Conservation (phyloP, 176 grass and related monocot species). For the Bolboschoenus planiculmis region DNA sequence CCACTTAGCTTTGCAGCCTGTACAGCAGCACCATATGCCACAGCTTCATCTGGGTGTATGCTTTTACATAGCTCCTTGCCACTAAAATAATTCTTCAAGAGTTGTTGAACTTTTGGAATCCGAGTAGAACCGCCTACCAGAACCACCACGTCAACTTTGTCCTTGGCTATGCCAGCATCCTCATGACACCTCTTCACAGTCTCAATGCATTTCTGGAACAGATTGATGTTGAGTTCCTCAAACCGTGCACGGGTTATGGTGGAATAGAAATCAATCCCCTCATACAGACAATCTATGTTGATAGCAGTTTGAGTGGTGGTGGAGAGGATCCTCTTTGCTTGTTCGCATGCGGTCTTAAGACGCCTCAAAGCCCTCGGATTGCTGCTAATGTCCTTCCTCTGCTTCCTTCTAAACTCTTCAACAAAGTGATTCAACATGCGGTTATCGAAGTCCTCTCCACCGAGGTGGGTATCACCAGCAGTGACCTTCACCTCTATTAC, state of each 20-base stretch:
- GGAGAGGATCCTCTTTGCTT: not conserved
- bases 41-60: not conserved
- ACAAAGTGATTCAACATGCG: not conserved
- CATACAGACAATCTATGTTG: not conserved
- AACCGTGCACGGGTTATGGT: not conserved
- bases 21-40: not conserved
- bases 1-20: not conserved
- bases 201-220: not conserved
- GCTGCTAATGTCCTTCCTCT: not conserved
- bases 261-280: not conserved
- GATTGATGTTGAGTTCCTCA: not conserved
- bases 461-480: not conserved
- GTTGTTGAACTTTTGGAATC: not conserved
- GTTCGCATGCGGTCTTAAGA: not conserved
- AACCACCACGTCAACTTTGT: not conserved
- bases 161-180: not conserved
- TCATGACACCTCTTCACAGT: not conserved
- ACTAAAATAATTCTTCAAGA: not conserved
- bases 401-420: not conserved
- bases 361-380: not conserved
- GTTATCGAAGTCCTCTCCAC: not conserved
- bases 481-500: not conserved
- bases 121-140: not conserved
- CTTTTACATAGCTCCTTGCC: not conserved
- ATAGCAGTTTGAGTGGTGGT: not conserved